These are phyloP conservation scores for Parafenestella ontariensis DNA, from an alignment of 2,329 filamentous ascomycete genomes.

Conservation along the genomic window DNA sequence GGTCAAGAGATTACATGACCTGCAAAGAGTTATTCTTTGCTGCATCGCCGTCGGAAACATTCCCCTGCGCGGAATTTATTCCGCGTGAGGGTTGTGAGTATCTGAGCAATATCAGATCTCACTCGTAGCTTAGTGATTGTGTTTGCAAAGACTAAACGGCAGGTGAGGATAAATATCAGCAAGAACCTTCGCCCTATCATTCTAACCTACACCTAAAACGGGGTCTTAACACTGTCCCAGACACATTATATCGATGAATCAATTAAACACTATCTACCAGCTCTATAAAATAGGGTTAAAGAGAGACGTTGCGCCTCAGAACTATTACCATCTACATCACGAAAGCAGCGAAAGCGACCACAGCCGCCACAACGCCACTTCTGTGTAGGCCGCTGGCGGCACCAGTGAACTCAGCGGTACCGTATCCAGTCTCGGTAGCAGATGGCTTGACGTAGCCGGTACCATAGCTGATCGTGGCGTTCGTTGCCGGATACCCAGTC, in stretches of 20 bases:
- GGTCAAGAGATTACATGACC: too few relatives aligned
- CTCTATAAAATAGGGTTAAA: neutral
- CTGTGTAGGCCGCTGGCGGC: slow-evolving; percentile 24
- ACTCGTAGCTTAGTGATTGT: too few relatives aligned
- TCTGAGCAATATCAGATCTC: too few relatives aligned
- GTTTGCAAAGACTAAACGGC: too few relatives aligned
- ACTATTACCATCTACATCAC: slow-evolving; percentile 18
- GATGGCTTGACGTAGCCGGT: slow-evolving; percentile 12
- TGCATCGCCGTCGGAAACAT: too few relatives aligned
- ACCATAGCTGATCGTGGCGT: slow-evolving; percentile 18
- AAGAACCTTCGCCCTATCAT: too few relatives aligned
- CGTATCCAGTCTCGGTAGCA: slow-evolving; percentile 18
- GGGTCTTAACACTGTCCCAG: too few relatives aligned
- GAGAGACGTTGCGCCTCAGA: neutral
- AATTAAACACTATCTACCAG: slow-evolving; percentile 2
- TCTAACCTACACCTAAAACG: too few relatives aligned
- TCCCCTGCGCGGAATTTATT: too few relatives aligned
- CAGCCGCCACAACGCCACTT: slow-evolving; percentile 21
- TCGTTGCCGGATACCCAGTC: slow-evolving; percentile 1
- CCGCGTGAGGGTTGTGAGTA: too few relatives aligned
- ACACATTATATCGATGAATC: neutral
- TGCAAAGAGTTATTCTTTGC: too few relatives aligned
- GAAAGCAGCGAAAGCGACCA: slow-evolving; percentile 19
- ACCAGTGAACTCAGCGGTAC: slow-evolving; percentile 29
- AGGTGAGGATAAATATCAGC: too few relatives aligned